phyloP scores from a whole-genome alignment of 768 basidiomycete genomes.

The Lentinula guzmanii region DNA sequence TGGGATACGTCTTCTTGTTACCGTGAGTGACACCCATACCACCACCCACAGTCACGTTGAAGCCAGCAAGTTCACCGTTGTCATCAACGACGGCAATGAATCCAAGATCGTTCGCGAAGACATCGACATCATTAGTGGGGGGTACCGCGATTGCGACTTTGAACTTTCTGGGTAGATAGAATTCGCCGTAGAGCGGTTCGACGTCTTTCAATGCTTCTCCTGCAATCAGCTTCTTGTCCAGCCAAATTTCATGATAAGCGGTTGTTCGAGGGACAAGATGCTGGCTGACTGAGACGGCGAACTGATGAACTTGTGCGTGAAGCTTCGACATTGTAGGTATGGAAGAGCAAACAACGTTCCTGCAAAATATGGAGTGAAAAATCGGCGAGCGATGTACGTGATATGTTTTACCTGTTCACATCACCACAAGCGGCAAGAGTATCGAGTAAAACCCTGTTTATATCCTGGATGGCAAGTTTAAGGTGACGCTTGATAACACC shows the following conservation, averaged over 20 bases:
- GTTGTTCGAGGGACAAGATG: conserved; percentile 85
- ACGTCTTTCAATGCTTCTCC: conserved; percentile 92
- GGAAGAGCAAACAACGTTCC: conserved; percentile 88
- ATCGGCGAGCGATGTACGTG: conserved; percentile 7
- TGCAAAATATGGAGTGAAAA: conserved; percentile 20
- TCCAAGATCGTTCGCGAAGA: conserved; percentile 93
- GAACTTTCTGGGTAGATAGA: conserved; percentile 97
- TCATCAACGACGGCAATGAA: conserved; percentile 89
- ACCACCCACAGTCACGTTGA: conserved; percentile 92
- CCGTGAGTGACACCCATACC: conserved; percentile 99
- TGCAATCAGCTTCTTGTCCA: conserved; percentile 94
- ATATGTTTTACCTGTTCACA: conserved; percentile 70
- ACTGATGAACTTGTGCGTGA: conserved; percentile 78
- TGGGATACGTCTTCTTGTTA: conserved; percentile 98
- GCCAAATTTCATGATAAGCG: conserved; percentile 98
- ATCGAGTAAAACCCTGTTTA: conserved; percentile 86
- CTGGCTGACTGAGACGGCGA: conserved; percentile 77
- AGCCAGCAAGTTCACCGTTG: conserved; percentile 76
- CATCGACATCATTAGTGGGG: conserved; percentile 93
- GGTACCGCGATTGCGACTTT: conserved; percentile 97
- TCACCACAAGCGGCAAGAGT: conserved; percentile 98
- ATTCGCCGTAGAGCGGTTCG: conserved; percentile 96
- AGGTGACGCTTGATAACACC: conserved; percentile 96
- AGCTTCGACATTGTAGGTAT: conserved; percentile 87
- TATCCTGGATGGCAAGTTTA: conserved; percentile 94